Percentiles rank a stretch among this genome's conserved stretches.
phyloP scores from a whole-genome alignment of 2,329 filamentous ascomycete species.

The Exophiala alcalophila region DNA sequence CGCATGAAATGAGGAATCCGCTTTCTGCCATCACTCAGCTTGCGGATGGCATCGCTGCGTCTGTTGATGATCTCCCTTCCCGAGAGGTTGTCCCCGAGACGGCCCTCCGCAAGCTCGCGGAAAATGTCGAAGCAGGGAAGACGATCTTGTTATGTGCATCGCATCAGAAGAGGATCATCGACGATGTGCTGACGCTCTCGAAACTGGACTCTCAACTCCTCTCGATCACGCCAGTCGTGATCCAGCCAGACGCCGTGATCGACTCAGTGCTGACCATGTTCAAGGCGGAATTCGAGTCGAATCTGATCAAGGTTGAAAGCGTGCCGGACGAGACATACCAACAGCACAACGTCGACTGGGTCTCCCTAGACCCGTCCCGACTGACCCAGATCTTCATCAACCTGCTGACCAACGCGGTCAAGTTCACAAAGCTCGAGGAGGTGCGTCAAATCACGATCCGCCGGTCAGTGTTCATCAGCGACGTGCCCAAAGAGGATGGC shows the following conservation, averaged over 20 bases:
- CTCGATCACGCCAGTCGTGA: constrained; percentile 66
- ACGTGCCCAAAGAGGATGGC: constrained; percentile 8
- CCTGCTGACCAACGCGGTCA: constrained; percentile 60
- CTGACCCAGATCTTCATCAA: constrained; percentile 61
- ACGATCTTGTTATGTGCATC: constrained; percentile 73
- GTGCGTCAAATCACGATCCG: constrained; percentile 14
- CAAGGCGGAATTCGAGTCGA: constrained; percentile 59
- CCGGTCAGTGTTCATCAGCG: constrained; percentile 9
- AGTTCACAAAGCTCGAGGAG: constrained; percentile 48
- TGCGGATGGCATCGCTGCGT: constrained; percentile 53
- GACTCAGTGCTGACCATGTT: constrained; percentile 71
- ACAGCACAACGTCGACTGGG: constrained; percentile 32
- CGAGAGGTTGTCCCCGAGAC: constrained; percentile 3
- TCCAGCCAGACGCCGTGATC: constrained; percentile 64
- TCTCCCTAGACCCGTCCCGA: constrained; percentile 56
- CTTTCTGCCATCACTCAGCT: constrained; percentile 58
- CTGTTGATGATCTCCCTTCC: constrained; percentile 36
- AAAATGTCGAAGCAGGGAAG: constrained; percentile 68
- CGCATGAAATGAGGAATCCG: constrained; percentile 56
- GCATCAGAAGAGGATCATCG: constrained; percentile 74
- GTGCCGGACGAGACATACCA: constrained; percentile 9
- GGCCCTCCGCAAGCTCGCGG: constrained; percentile 47
- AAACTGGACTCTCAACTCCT: constrained; percentile 74
- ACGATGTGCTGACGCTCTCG: constrained; percentile 69
- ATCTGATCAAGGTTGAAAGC: constrained; percentile 17